Base-by-base conservation (phyloP, 495 filamentous ascomycete species). In the Collariella sp. region DNA sequence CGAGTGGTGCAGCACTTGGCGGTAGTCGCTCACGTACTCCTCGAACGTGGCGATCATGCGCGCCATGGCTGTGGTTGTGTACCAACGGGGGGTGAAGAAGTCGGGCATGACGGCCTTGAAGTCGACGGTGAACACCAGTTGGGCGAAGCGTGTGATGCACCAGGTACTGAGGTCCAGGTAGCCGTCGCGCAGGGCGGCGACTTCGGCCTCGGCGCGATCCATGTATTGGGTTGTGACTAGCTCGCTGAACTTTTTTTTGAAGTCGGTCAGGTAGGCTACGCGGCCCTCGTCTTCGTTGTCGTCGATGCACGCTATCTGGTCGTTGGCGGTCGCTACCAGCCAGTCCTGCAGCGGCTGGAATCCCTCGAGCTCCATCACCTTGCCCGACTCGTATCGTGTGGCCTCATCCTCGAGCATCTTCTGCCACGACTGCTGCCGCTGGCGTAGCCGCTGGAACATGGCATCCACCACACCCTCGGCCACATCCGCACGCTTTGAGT, bases 221-320 rank as follows among this genome's bases (percentile, higher is more conserved):
- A 87, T 78, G 71, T 96, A 97, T 56, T 83, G 80, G 10, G 86
- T 80, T 16, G 88, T 85, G 42, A 97, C 88, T 12, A 93, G 71
- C 2, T 84, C 71, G 58, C 83, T 83, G 64, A 93, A 82, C 57
- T 91, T 87, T 57, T 78, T 77, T 55, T 81, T 82, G 80, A 95
- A 96, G 57, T 82, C 79, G 10, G 85, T 81, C 39, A 96, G 76
- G 73, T 94, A 94, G 29, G 84, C 83, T 26, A 84, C 60, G 36
- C 83, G 82, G 41, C 78, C 80, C 31, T 82, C 81, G 46, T 87
- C 84, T 54, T 83, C 83, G 52, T 79, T 80, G 66, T 96, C 93
- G 65, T 96, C 91, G 64, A 96, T 96, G 70, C 89, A 95, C 50
- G 88, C 88, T 60, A 99, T 96, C 66, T 99, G 93, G 69, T 99